phyloP scores from a whole-genome alignment of 148 eudicot genomes.

The Talinum fruticosum region DNA sequence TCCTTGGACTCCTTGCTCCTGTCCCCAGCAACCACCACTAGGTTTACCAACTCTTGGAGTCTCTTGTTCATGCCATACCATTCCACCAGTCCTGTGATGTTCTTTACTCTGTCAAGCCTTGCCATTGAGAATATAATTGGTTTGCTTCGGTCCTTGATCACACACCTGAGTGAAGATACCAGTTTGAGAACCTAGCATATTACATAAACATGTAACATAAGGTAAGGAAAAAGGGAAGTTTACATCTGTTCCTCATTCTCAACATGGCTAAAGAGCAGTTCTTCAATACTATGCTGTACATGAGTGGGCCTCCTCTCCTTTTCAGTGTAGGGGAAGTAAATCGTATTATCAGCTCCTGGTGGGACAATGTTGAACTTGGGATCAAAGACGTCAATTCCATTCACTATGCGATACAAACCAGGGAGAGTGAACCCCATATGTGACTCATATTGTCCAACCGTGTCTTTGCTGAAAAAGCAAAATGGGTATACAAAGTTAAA shows the following conservation, averaged over 20 bases:
- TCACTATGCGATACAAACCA: conserved; percentile 34
- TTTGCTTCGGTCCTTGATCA: conserved; percentile 32
- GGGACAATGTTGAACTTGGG: conserved; percentile 39
- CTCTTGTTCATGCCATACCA: conserved; percentile 28
- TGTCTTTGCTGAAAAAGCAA: conserved; percentile 20
- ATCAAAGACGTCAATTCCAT: conserved; percentile 37
- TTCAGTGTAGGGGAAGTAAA: conserved; percentile 35
- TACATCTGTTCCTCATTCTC: conserved; percentile 33
- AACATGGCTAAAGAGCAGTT: conserved; percentile 27
- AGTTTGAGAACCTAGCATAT: neutral
- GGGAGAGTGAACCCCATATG: conserved; percentile 36
- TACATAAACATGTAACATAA: neutral
- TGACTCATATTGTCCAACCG: conserved; percentile 39
- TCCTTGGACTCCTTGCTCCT: conserved; percentile 32
- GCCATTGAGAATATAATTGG: conserved; percentile 42
- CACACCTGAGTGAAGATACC: conserved; percentile 16
- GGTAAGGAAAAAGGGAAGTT: neutral
- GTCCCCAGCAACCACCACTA: conserved; percentile 34
- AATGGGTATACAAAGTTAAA: too few relatives aligned
- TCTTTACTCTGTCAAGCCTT: conserved; percentile 32
- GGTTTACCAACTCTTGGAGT: conserved; percentile 32
- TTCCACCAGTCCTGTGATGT: conserved; percentile 31
- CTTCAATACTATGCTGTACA: conserved; percentile 28
- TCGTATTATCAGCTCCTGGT: conserved; percentile 33
- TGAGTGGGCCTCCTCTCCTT: conserved; percentile 25